Percentiles rank a stretch among this genome's conserved stretches.
phyloP scores from a whole-genome alignment of 257 asterid species.

The Plectranthus barbatus region DNA sequence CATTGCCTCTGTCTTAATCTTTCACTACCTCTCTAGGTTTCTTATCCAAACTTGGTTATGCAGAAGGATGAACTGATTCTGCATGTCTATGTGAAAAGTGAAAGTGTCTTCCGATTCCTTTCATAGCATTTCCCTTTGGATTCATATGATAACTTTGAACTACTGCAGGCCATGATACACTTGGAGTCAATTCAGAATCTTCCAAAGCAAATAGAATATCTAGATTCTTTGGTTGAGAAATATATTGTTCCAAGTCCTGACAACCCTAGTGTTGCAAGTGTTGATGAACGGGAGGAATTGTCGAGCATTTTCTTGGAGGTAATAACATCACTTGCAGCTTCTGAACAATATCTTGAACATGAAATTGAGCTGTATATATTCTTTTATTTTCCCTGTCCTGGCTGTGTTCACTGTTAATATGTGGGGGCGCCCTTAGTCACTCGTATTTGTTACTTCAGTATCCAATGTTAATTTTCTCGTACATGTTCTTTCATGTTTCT shows the following conservation, averaged over 20 bases:
- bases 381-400: not conserved
- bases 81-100: not conserved
- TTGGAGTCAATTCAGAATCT: slow-evolving; percentile 87
- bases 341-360: not conserved
- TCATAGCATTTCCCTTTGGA: not conserved
- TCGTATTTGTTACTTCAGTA: not conserved
- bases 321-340: slow-evolving; percentile 8
- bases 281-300: slow-evolving; percentile 81
- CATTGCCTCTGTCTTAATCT: not conserved
- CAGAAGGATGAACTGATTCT: not conserved
- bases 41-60: not conserved
- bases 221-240: slow-evolving; percentile 78
- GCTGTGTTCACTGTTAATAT: not conserved
- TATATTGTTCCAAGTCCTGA: slow-evolving; percentile 50
- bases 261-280: slow-evolving; percentile 48
- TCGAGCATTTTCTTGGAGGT: slow-evolving; percentile 97
- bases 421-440: not conserved
- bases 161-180: slow-evolving; percentile 84
- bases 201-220: slow-evolving; percentile 70
- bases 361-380: too few species aligned
- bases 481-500: not conserved
- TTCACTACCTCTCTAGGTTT: not conserved
- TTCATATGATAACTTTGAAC: slow-evolving; percentile 14
- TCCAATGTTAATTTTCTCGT: not conserved
- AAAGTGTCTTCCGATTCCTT: not conserved